Evolutionary conservation across 257 asterid species (phyloP).

Genomic region (Gentiana macrophylla): DNA sequence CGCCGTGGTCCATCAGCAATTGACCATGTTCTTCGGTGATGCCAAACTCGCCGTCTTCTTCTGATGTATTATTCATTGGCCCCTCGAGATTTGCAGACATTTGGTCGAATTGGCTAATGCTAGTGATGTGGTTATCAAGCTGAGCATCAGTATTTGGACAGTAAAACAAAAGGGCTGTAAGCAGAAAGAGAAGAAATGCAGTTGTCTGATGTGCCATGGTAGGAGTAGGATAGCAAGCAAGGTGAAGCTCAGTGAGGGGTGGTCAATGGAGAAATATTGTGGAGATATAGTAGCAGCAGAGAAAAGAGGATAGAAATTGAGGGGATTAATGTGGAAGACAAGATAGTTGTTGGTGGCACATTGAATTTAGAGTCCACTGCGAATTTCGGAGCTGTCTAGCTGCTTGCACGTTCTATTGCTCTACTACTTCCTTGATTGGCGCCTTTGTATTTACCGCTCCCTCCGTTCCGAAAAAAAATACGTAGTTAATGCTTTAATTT

Average conservation of each 20-base stretch:
- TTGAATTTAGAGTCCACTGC: constrained; percentile 27
- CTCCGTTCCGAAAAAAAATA: neutral
- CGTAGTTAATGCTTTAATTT: no score
- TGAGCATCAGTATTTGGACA: constrained; percentile 14
- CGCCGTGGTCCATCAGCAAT: neutral
- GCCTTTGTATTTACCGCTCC: constrained; percentile 1
- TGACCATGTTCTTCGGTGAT: neutral
- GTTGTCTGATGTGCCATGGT: constrained; percentile 17
- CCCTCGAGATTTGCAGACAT: constrained; percentile 20
- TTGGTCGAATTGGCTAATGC: constrained; percentile 8
- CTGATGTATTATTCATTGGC: constrained; percentile 6
- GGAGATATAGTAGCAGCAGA: neutral
- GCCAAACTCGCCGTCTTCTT: neutral
- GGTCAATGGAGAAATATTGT: neutral
- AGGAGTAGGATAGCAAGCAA: neutral
- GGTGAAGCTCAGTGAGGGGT: neutral
- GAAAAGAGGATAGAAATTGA: neutral
- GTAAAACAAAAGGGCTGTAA: constrained; percentile 10
- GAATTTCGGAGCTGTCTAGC: constrained; percentile 9
- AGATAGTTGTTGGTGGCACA: constrained; percentile 9
- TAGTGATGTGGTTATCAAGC: constrained; percentile 1
- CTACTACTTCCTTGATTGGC: constrained; percentile 29
- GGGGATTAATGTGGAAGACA: neutral
- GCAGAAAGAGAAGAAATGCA: constrained; percentile 11
- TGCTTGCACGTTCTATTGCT: constrained; percentile 3